Conservation (phyloP, 2,329 filamentous ascomycete genomes). For the Rasamsonia emersonii region DNA sequence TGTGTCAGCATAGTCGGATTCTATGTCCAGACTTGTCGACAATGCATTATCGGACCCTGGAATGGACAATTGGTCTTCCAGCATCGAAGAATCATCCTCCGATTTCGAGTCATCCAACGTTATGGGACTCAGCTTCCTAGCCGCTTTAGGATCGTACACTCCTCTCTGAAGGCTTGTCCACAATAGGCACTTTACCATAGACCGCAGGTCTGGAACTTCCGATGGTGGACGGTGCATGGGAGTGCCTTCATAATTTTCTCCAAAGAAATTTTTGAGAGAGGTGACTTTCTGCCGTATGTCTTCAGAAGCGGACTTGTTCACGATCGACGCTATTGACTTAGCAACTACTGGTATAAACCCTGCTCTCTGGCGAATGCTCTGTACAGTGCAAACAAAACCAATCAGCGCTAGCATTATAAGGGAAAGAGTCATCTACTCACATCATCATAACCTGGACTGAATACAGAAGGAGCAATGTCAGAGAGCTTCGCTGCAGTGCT, state of each 20-base stretch:
- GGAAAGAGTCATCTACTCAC: constrained; percentile 18
- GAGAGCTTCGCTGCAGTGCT: constrained; percentile 12
- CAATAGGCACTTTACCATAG: constrained; percentile 19
- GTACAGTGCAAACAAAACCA: constrained; percentile 4
- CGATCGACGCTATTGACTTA: constrained; percentile 25
- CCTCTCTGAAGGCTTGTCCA: constrained; percentile 25
- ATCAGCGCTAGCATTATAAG: neutral
- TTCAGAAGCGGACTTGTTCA: constrained; percentile 16
- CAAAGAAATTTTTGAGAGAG: constrained; percentile 4
- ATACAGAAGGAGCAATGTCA: constrained; percentile 20
- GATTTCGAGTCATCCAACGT: neutral
- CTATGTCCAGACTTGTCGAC: neutral
- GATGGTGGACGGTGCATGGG: neutral
- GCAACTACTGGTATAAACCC: constrained; percentile 25
- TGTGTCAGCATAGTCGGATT: neutral
- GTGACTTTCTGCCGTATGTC: constrained; percentile 10
- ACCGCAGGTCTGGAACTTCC: constrained; percentile 7
- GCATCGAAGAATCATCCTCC: neutral
- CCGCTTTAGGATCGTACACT: constrained; percentile 12
- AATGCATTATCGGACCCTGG: neutral
- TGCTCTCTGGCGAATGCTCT: constrained; percentile 29
- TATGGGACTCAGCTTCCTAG: constrained; percentile 3
- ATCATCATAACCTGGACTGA: constrained; percentile 21
- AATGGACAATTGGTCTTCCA: neutral
- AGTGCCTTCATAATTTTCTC: neutral